Evolutionary conservation across 192 early-diverging fungal genomes (phyloP), one percentile per base, ranked within the genome.

Genomic region (Podila horticola): DNA sequence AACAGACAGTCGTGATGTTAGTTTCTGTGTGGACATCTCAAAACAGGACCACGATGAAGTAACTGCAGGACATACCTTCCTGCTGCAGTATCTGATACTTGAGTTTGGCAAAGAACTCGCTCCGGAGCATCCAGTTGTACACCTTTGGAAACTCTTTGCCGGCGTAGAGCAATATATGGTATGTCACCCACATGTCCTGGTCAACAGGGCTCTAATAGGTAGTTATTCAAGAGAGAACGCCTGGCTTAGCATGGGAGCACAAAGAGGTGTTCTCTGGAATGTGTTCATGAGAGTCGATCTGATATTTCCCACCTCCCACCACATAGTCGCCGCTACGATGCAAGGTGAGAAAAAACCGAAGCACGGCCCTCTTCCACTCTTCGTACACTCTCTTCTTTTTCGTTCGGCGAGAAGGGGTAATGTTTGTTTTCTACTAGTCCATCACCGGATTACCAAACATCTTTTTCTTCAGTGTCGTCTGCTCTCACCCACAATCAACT

Each of bases 31-130:
- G 13, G 28, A 50, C 64, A 34, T 63, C 52, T 17, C 6, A 50
- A 72, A 15, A 13, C 20, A 50, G 29, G 50, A 52, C 2, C 11
- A n/a, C n/a, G 65, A 12, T 28, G 11, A 28, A 33, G 22, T 52
- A 28, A 12, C 2, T 15, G 51, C 11, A 41, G 4, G 17, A 30
- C 4, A 24, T 67, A 75, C 77, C 77, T 48, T 84, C 70, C 24
- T 63, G 45, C 41, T 77, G 63, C 2, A 67, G 33, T 13, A 90
- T 82, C 70, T 88, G 82, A 36, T 83, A 58, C 19, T 85, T 86
- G 29, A 90, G 82, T 69, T 90, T 90, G 6, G 61, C 65, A 69
- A 88, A 67, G 28, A 83, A 79, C 57, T 86, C 70, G 30, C 74
- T 82, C 30, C 58, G 70, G 2, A 77, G 55, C 68, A 90, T 85